A percentile compares a stretch with the other conserved stretches of the same genome.
Conservation (phyloP, 352 stramenopile species). For the Phytopythium montanum region DNA sequence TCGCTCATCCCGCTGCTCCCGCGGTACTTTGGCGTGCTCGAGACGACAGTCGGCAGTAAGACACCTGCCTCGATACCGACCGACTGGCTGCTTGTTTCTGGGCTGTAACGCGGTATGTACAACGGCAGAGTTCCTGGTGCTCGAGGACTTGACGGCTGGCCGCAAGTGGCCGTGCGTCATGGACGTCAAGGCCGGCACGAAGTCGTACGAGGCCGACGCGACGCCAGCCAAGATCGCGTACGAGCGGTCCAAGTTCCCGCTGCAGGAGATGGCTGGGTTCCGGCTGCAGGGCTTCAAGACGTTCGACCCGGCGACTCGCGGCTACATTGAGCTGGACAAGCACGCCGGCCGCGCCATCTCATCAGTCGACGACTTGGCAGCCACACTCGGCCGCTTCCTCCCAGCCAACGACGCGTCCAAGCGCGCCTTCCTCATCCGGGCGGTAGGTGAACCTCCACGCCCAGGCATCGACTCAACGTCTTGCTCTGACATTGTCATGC, state of each 20-base stretch:
- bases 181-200: slow-evolving; percentile 96
- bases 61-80: too few species aligned
- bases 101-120: not conserved
- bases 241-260: slow-evolving; percentile 91
- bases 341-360: slow-evolving; percentile 72
- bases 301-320: slow-evolving; percentile 44
- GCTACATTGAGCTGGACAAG: slow-evolving; percentile 87
- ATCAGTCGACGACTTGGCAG: slow-evolving; percentile 47
- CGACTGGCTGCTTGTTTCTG: not conserved
- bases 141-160: slow-evolving; percentile 88
- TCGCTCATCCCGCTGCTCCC: slow-evolving; percentile 49
- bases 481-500: not conserved
- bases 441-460: slow-evolving; percentile 19
- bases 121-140: slow-evolving; percentile 71
- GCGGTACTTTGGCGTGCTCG: slow-evolving; percentile 53
- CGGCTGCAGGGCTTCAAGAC: slow-evolving; percentile 94
- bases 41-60: too few species aligned
- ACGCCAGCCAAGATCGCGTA: slow-evolving; percentile 86
- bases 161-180: slow-evolving; percentile 91
- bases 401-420: slow-evolving; percentile 20
- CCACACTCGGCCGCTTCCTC: slow-evolving; percentile 85
- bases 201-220: slow-evolving; percentile 92
- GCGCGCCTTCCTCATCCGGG: slow-evolving; percentile 30
- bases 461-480: not conserved
- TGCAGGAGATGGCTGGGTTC: slow-evolving; percentile 91